These are phyloP conservation scores for Alternaria triticina DNA, from an alignment of 2,329 filamentous ascomycete species.

Conservation along the genomic window DNA sequence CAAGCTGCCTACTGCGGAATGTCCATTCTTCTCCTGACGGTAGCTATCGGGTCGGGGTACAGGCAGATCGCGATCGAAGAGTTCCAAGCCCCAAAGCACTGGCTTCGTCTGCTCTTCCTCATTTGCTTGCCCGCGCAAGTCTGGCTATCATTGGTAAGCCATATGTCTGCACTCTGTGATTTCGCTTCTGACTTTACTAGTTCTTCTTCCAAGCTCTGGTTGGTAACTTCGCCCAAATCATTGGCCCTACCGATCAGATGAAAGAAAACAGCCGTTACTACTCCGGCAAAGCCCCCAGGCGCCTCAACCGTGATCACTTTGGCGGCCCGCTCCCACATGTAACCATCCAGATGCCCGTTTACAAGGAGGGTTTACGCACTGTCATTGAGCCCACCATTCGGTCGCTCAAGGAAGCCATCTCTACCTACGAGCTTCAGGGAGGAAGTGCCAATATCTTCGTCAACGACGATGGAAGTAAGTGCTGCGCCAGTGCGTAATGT, in stretches of 20 bases:
- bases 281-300: conserved; percentile 63
- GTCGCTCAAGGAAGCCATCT: conserved; percentile 73
- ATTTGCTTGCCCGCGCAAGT: conserved; percentile 60
- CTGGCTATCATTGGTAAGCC: conserved; percentile 61
- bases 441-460: conserved; percentile 72
- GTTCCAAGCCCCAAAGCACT: conserved; percentile 58
- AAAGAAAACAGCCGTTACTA: conserved; percentile 81
- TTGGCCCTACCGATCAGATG: conserved; percentile 77
- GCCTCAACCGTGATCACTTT: conserved; percentile 59
- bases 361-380: conserved; percentile 78
- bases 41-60: conserved; percentile 64
- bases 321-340: conserved; percentile 69
- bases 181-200: conserved; percentile 7
- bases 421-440: conserved; percentile 61
- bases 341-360: conserved; percentile 82
- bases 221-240: conserved; percentile 59
- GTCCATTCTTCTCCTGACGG: conserved; percentile 61
- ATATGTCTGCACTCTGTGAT: conserved; percentile 18
- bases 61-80: conserved; percentile 62
- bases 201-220: conserved; percentile 43
- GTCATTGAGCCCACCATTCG: conserved; percentile 80
- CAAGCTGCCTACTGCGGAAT: conserved; percentile 61
- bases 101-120: conserved; percentile 61
- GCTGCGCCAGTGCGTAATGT: not conserved
- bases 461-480: conserved; percentile 67